phyloP scores from a whole-genome alignment of 2,329 filamentous ascomycete species.

The Ophiostoma tasmaniense region DNA sequence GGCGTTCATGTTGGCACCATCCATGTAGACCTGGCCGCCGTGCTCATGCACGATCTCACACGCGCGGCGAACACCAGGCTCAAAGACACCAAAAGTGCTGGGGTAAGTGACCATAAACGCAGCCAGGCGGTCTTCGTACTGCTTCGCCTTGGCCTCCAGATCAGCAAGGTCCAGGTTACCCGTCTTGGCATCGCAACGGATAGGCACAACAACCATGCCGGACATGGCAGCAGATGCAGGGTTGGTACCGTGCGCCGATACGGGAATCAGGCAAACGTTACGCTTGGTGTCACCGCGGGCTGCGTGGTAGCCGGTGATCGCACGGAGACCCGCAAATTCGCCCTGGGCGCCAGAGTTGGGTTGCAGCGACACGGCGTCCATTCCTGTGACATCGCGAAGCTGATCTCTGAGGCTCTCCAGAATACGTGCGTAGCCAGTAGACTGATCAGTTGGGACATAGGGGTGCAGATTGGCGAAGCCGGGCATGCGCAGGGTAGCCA shows the following conservation, averaged over 20 bases:
- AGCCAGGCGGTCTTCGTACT: constrained; percentile 74
- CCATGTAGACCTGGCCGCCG: constrained; percentile 96
- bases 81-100: constrained; percentile 89
- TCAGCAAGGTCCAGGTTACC: constrained; percentile 86
- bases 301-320: constrained; percentile 79
- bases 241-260: constrained; percentile 93
- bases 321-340: constrained; percentile 82
- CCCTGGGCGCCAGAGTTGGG: constrained; percentile 95
- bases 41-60: constrained; percentile 79
- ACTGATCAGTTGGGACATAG: constrained; percentile 56
- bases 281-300: constrained; percentile 59
- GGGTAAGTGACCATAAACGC: constrained; percentile 98
- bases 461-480: constrained; percentile 76
- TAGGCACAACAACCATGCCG: constrained; percentile 83
- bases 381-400: constrained; percentile 75
- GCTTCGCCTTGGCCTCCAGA: constrained; percentile 78
- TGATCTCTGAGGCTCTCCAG: constrained; percentile 66
- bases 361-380: constrained; percentile 81
- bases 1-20: constrained; percentile 97
- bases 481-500: constrained; percentile 74
- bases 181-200: constrained; percentile 81
- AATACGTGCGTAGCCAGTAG: constrained; percentile 60
- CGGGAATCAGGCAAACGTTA: constrained; percentile 88
- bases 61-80: constrained; percentile 77
- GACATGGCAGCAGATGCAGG: constrained; percentile 93